Percentiles rank a stretch among this genome's conserved stretches.
phyloP scores from a whole-genome alignment of 2,329 filamentous ascomycete species.

The Botrytis deweyae region DNA sequence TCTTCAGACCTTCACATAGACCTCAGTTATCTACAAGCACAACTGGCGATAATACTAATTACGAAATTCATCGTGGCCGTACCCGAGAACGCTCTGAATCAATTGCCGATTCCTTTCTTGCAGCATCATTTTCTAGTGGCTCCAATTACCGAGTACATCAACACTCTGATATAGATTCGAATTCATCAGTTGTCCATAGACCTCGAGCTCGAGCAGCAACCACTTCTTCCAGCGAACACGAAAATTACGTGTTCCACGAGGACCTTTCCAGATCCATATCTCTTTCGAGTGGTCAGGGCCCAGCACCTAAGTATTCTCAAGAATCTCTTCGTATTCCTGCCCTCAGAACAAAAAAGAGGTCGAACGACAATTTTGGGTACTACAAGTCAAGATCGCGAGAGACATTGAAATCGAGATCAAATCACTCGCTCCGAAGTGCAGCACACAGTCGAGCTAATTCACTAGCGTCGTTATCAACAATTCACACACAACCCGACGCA shows the following conservation, averaged over 20 bases:
- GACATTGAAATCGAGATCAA: constrained; percentile 41
- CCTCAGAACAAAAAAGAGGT: constrained; percentile 50
- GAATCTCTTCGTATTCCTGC: constrained; percentile 61
- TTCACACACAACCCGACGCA: constrained; percentile 44
- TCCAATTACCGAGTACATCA: constrained; percentile 53
- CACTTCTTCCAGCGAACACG: constrained; percentile 32
- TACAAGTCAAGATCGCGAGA: constrained; percentile 54
- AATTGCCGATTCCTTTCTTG: constrained; percentile 24
- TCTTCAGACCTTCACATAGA: constrained; percentile 15
- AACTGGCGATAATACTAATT: constrained; percentile 18
- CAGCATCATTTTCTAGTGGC: constrained; percentile 26
- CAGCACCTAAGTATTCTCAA: constrained; percentile 51
- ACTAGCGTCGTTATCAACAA: constrained; percentile 55
- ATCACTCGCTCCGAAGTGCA: constrained; percentile 35
- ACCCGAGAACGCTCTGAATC: constrained; percentile 12
- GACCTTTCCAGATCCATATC: constrained; percentile 45
- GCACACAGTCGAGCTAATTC: constrained; percentile 49
- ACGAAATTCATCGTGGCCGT: constrained; percentile 12
- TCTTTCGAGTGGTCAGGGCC: constrained; percentile 36
- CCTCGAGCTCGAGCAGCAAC: constrained; percentile 32
- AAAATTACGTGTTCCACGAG: constrained; percentile 56
- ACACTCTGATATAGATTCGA: constrained; percentile 46
- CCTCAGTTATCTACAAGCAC: constrained; percentile 20
- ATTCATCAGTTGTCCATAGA: constrained; percentile 39
- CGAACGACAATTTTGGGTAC: constrained; percentile 51